A percentile compares a stretch with the other conserved stretches of the same genome.
Evolutionary conservation across 176 grass and related monocot species (phyloP).

Genomic region (Canna indica): DNA sequence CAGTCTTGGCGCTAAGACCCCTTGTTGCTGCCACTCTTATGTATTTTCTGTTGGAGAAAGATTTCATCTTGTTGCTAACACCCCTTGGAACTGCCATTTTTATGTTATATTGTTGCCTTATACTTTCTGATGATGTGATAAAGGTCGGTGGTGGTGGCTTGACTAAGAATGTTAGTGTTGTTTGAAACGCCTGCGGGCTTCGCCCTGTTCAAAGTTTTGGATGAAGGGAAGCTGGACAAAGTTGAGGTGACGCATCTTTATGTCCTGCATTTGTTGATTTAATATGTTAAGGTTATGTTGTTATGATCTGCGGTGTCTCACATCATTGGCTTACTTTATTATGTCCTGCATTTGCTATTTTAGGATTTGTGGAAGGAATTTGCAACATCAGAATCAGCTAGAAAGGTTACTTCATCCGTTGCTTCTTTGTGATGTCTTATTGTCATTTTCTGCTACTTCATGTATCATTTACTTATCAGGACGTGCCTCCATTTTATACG

Average conservation of each 20-base stretch:
- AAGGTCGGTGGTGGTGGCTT: neutral
- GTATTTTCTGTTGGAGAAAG: neutral
- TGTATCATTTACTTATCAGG: too few species aligned
- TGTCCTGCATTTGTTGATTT: neutral
- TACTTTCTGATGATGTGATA: neutral
- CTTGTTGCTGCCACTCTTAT: too few species aligned
- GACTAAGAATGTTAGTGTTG: constrained; percentile 49
- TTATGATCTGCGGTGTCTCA: neutral
- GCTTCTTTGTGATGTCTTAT: neutral
- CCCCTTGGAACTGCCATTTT: neutral
- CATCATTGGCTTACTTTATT: neutral
- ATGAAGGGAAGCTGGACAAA: constrained; percentile 73
- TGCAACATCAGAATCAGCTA: constrained; percentile 46
- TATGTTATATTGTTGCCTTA: neutral
- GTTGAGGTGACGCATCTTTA: constrained; percentile 42
- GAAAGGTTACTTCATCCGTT: constrained; percentile 41
- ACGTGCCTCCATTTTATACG: neutral
- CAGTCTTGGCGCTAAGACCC: neutral
- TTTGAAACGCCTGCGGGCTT: constrained; percentile 92
- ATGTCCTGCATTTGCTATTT: constrained; percentile 12
- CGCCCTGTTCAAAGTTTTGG: constrained; percentile 83
- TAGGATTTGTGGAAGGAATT: constrained; percentile 81
- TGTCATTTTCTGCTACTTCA: neutral
- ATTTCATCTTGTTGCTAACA: neutral
- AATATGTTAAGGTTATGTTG: neutral